Base-by-base conservation (phyloP, 139 green algal species). In the Coelastrella sp. region DNA sequence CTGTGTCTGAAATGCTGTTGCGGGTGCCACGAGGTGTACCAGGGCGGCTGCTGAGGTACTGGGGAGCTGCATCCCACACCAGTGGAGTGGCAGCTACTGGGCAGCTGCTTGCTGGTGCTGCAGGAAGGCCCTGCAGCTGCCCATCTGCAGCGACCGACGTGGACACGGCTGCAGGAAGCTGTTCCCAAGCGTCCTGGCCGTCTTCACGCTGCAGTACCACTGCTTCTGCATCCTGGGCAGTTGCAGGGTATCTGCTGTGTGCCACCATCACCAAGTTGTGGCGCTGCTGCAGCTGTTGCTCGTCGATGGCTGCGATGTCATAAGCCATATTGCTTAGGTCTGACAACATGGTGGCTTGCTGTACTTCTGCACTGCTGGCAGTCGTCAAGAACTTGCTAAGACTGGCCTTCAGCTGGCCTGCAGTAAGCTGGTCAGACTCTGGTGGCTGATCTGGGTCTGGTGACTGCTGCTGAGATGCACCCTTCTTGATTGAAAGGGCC, bases 311-410 rank as follows among this genome's bases (percentile, higher is more conserved):
- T 66, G 66, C 19, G 3, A 94, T 89, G 19, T 94, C 93, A 47
- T 94, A 95, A 0, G 93, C 93, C 73, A 93, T 64, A 88, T 94
- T 94, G 91, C 83, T 92, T 8, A 95, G 80, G 80, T 94, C 92
- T 11, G 92, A 80, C 5, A 94, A 79, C 89, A 93, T 90, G 16
- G 80, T 71, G 0, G 93, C 92, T 59, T 90, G 85, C 3, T 65
- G 60, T 16, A 94, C 87, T 73, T 94, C 92, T 57, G 57, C 58
- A 59, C 20, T 56, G 22, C 65, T 59, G 54, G 88, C 88, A 20
- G 88, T 88, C 4, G 88, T 91, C 3, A 91, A 11, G 66, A 91
- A 91, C 16, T 57, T 82, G 22, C 66, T 56, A 7, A 91, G 71
- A 23, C 80, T 85, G 71, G 88, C 68, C 7, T 60, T 79, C 54